Evolutionary conservation across 208 protist species (phyloP), one percentile per base, ranked within the genome.

Genomic region (Trypanosoma platydactyli): DNA sequence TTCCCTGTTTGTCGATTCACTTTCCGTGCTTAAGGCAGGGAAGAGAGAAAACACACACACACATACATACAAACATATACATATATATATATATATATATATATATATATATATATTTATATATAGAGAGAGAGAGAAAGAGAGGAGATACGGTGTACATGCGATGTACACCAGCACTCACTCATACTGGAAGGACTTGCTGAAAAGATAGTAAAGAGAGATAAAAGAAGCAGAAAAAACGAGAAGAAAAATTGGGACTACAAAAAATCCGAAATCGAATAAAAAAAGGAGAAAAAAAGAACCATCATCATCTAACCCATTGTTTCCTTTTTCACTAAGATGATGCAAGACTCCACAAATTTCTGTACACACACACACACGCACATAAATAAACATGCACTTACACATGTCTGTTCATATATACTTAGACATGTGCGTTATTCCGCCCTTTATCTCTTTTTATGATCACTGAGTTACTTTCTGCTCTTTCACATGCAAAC

Each of bases 221-320:
- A 41, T 15, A 57, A 60, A 45, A 79, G 61, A 54, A 46, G 69
- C 44, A 73, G 62, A 59, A 55, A 49, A 22, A 64, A 27, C 54
- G 42, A 64, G 62, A 57, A 6, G 65, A 53, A 62, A 54, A 67
- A 12, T 50, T 59, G 56, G 68, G 69, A 29, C 49, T 30, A 64
- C 52, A 49, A 25, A n/a, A 63, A 54, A 55, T 63, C 6, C 53
- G 15, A 70, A 35, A 74, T 56, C n/a, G 45, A 41, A 22, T 5
- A 59, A 71, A 64, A 29, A 51, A 46, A 76, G 65, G 18, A 62
- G 33, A 46, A 69, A 57, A 40, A 41, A 42, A n/a, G 16, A 57
- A 13, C 62, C 48, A 48, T 59, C 41, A 59, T 12, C 45, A 35
- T 40, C 41, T 50, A 35, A 35, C 52, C 51, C 58, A 44, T 35